phyloP scores from a whole-genome alignment of 2,329 filamentous ascomycete species.

The Penicillium sp. region DNA sequence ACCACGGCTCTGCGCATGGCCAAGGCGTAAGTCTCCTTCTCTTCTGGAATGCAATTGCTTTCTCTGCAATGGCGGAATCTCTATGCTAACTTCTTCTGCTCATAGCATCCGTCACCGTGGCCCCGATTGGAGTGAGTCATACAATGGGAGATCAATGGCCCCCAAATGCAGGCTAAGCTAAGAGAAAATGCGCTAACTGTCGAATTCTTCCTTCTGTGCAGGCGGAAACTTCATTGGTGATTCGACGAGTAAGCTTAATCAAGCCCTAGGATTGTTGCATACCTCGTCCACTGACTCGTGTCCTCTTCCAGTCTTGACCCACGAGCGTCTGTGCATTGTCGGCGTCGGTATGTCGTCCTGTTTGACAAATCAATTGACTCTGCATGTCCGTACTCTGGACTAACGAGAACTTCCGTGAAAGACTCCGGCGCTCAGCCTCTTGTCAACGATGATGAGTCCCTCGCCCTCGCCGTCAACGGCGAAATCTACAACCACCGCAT shows the following conservation, averaged over 20 bases:
- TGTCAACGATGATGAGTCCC: slow-evolving; percentile 79
- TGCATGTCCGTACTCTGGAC: slow-evolving; percentile 1
- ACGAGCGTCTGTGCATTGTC: slow-evolving; percentile 96
- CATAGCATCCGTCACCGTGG: slow-evolving; percentile 85
- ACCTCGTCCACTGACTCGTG: slow-evolving; percentile 18
- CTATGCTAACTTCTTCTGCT: slow-evolving; percentile 28
- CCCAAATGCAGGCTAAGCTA: no score
- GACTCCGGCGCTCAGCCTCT: slow-evolving; percentile 94
- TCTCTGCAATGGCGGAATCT: slow-evolving; percentile 3
- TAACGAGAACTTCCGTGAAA: slow-evolving; percentile 33
- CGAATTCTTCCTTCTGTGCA: slow-evolving; percentile 36
- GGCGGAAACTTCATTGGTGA: slow-evolving; percentile 85
- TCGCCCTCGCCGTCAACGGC: slow-evolving; percentile 94
- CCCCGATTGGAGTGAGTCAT: slow-evolving; percentile 90
- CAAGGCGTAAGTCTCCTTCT: slow-evolving; percentile 66
- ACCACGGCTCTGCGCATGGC: slow-evolving; percentile 86
- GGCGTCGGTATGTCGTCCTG: slow-evolving; percentile 66
- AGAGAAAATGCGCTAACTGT: neutral
- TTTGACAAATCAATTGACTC: slow-evolving; percentile 3
- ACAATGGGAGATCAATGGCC: slow-evolving; percentile 1
- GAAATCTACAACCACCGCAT: slow-evolving; percentile 99
- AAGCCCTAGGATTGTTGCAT: neutral
- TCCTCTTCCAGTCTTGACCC: slow-evolving; percentile 68
- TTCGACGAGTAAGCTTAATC: slow-evolving; percentile 68
- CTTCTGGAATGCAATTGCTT: neutral